Conservation (phyloP, 1,284 basidiomycete species). For the Tetrapyrgos nigripes region DNA sequence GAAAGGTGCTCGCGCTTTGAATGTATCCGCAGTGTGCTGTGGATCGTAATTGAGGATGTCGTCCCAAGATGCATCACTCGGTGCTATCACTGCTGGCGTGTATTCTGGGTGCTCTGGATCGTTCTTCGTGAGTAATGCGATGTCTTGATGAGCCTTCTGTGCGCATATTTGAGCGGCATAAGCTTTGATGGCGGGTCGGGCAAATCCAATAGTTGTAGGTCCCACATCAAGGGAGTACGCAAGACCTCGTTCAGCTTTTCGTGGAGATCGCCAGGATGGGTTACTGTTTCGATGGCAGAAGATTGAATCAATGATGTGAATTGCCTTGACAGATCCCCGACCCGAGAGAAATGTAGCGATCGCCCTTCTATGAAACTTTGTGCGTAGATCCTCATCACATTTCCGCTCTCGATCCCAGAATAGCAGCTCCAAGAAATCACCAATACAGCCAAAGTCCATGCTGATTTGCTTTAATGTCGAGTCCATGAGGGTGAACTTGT, state of each 20-base stretch:
- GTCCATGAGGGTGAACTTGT: too few relatives aligned
- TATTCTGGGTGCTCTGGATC: background rate
- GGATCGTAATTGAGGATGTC: background rate
- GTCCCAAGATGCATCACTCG: background rate
- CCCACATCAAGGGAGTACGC: background rate
- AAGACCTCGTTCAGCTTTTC: background rate
- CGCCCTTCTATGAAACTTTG: background rate
- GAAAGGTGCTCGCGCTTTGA: background rate
- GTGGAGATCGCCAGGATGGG: background rate
- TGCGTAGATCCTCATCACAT: background rate
- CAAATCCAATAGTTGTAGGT: background rate
- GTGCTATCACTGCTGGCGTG: background rate
- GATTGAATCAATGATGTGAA: conserved; percentile 1
- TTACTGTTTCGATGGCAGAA: conserved; percentile 1
- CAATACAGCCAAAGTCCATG: background rate
- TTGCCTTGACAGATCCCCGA: background rate
- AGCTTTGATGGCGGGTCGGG: background rate
- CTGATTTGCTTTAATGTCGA: background rate
- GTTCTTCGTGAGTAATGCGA: background rate
- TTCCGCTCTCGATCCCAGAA: background rate
- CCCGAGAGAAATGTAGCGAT: conserved; percentile 2
- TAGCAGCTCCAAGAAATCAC: background rate
- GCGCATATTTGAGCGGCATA: background rate
- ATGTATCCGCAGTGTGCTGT: background rate
- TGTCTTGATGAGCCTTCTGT: background rate